Evolutionary conservation across 1,284 basidiomycete genomes (phyloP), one percentile per base, ranked within the genome.

Genomic region (Puccinia sorghi): DNA sequence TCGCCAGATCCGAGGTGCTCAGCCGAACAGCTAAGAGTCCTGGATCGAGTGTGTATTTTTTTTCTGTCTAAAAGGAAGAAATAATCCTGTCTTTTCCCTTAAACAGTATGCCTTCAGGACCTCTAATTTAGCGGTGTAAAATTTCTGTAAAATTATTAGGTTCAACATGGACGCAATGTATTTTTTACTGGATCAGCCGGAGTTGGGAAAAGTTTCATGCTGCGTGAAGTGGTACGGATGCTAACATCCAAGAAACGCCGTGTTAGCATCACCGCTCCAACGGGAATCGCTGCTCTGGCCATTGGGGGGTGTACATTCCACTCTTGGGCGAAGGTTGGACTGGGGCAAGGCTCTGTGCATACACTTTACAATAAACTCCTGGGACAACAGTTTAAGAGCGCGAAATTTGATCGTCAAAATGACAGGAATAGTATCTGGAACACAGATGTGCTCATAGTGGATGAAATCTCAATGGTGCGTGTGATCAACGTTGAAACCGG

Each of bases 121-220:
- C 48, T 69, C 46, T 52, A 3, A 52, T 32, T 17, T 17, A 66
- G 22, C 32, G 37, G 4, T 50, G 48, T 17, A 50, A 50, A 13
- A 13, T 50, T 50, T 52, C 11, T 39, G 22, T 39, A 59, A 54
- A 66, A 54, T 66, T 41, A 20, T 22, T 54, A 75, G 72, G 72
- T 75, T 25, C 61, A 66, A 50, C 39, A 43, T 27, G 74, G 74
- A 27, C 63, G 52, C 46, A 76, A 76, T 76, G 74, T 76, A 41
- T 76, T 76, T 50, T 76, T 76, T 32, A 76, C 74, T 56, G 74
- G 74, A 25, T 76, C 74, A 25, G 74, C 74, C 6, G 74, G 74
- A 56, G 74, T 76, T 11, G 74, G 74, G 5, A 76, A 76, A 69
- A 76, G 74, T 76, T 76, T 76, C 27, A 57, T 76, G 63, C 43